Evolutionary conservation across 31 red algal species (phyloP).

Genomic region (Porphyra umbilicalis): DNA sequence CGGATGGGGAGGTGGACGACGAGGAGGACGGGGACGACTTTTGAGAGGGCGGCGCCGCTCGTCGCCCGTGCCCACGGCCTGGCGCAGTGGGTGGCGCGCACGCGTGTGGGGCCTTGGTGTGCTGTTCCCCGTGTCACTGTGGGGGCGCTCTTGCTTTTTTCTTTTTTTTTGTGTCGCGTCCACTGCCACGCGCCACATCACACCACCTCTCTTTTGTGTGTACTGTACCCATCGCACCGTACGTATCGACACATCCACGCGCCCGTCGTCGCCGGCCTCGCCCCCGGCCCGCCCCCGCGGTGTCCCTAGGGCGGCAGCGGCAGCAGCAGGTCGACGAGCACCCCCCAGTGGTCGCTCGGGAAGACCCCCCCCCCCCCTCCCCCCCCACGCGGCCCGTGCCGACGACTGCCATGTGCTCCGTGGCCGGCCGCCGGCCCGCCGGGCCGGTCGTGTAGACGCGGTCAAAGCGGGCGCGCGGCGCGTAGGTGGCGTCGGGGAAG

Average conservation of each 20-base stretch:
- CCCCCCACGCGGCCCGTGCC: not conserved
- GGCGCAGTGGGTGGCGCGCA: no score
- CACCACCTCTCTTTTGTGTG: not conserved
- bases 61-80: no score
- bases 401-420: not conserved
- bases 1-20: conserved; percentile 68
- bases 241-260: not conserved
- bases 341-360: not conserved
- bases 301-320: not conserved
- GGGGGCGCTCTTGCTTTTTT: no score
- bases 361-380: not conserved
- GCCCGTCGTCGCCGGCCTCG: not conserved
- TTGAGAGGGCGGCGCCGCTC: no score
- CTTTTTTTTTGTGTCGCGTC: no score
- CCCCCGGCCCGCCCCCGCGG: not conserved
- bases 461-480: not conserved
- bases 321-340: not conserved
- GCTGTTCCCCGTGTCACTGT: no score
- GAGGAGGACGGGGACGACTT: conserved; percentile 42
- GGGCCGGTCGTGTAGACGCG: not conserved
- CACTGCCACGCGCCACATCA: no score
- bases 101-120: no score
- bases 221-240: not conserved
- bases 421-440: not conserved
- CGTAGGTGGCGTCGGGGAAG: not conserved